A percentile compares a stretch with the other conserved stretches of the same genome.
These are phyloP conservation scores for Russula earlei DNA, from an alignment of 768 basidiomycete genomes.

Conservation along the genomic window DNA sequence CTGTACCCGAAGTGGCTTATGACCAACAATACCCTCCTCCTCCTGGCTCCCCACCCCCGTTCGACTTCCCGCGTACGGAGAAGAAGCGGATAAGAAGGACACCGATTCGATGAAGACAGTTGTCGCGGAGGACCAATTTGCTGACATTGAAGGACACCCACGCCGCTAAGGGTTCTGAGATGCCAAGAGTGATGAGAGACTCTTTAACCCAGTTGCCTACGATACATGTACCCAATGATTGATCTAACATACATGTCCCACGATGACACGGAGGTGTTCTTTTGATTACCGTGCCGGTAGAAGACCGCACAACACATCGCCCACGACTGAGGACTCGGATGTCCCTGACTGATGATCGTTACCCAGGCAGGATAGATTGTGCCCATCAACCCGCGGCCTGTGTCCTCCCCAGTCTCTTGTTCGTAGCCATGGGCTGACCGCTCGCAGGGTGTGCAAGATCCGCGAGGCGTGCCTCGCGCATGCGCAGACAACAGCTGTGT, in stretches of 20 bases:
- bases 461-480: constrained; percentile 55
- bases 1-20: constrained; percentile 21
- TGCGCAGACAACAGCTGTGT: constrained; percentile 47
- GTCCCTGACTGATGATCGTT: too few species aligned
- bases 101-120: constrained; percentile 22
- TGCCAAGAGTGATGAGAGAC: neutral
- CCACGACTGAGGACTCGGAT: too few species aligned
- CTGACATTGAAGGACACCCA: constrained; percentile 34
- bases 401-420: constrained; percentile 65
- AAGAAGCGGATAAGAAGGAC: constrained; percentile 20
- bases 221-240: neutral
- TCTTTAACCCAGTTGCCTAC: neutral
- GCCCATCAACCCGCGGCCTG: constrained; percentile 45
- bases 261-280: too few species aligned
- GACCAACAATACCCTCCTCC: constrained; percentile 36
- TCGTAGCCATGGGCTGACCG: constrained; percentile 47
- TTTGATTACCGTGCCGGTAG: too few species aligned
- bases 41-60: constrained; percentile 37
- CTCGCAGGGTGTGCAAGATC: constrained; percentile 44
- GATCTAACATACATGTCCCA: too few species aligned
- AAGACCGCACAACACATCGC: too few species aligned
- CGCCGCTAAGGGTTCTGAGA: neutral
- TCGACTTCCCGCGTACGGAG: constrained; percentile 30
- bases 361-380: too few species aligned
- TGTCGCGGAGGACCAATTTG: constrained; percentile 45